These are phyloP conservation scores for Furcasterigmium furcatum DNA, from an alignment of 2,329 filamentous ascomycete species.

Conservation along the genomic window DNA sequence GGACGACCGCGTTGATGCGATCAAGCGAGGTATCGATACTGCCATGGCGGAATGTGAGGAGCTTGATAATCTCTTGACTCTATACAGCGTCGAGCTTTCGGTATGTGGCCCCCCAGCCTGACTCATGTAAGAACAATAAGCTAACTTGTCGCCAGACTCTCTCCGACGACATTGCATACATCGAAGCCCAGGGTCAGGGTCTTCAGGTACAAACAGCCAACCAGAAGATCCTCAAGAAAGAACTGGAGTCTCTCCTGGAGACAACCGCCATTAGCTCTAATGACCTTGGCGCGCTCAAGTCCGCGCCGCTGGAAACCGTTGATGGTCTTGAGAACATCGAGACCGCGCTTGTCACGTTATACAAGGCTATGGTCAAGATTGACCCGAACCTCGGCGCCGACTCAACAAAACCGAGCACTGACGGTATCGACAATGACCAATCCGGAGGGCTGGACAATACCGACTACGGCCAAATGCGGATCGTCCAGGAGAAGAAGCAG, in stretches of 20 bases:
- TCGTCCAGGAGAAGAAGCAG: slow-evolving; percentile 91
- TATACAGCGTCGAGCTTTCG: slow-evolving; percentile 92
- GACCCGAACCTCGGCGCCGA: slow-evolving; percentile 70
- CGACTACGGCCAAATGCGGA: slow-evolving; percentile 85
- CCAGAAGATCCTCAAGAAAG: slow-evolving; percentile 87
- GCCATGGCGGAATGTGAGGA: slow-evolving; percentile 96
- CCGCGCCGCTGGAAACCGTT: slow-evolving; percentile 68
- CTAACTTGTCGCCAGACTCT: slow-evolving; percentile 63
- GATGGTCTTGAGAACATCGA: slow-evolving; percentile 77
- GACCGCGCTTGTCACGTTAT: slow-evolving; percentile 71
- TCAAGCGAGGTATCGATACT: slow-evolving; percentile 81
- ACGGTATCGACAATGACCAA: slow-evolving; percentile 39
- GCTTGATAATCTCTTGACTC: slow-evolving; percentile 85
- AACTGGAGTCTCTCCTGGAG: slow-evolving; percentile 83
- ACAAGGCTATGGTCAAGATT: slow-evolving; percentile 91
- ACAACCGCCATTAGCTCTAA: slow-evolving; percentile 82
- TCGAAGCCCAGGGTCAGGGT: slow-evolving; percentile 95
- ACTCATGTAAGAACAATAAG: background rate
- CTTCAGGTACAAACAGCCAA: slow-evolving; percentile 96
- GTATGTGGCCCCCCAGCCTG: slow-evolving; percentile 50
- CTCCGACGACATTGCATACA: slow-evolving; percentile 93
- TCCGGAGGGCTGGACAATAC: slow-evolving; percentile 54
- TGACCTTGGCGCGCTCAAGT: slow-evolving; percentile 71
- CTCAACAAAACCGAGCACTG: slow-evolving; percentile 44
- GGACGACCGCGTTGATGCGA: slow-evolving; percentile 83